Percentiles rank a stretch among this genome's conserved stretches.
These are phyloP conservation scores for Mrakia blollopis DNA, from an alignment of 768 basidiomycete species.

Conservation along the genomic window DNA sequence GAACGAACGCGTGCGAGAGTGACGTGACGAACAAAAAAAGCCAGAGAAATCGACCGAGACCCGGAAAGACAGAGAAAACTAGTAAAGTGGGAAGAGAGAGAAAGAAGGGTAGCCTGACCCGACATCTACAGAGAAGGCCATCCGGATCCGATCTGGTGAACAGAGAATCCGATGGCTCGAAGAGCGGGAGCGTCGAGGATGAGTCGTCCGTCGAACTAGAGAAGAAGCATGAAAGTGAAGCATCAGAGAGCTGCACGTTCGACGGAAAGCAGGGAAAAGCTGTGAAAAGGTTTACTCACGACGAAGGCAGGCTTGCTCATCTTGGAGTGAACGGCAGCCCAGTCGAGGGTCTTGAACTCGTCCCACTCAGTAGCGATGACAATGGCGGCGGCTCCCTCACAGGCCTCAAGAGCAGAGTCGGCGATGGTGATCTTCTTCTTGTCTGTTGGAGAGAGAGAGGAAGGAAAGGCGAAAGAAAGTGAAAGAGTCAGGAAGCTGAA, in stretches of 20 bases:
- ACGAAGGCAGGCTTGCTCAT: slow-evolving; percentile 99
- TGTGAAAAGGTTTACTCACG: slow-evolving; percentile 5
- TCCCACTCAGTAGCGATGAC: slow-evolving; percentile 80
- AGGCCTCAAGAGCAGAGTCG: slow-evolving; percentile 74
- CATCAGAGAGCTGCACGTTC: not conserved
- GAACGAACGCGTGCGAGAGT: too few species aligned
- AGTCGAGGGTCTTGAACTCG: slow-evolving; percentile 89
- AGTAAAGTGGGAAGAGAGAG: too few species aligned
- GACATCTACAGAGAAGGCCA: slow-evolving; percentile 14
- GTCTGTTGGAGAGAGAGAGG: slow-evolving; percentile 51
- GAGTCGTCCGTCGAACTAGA: slow-evolving; percentile 31
- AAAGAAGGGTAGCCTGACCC: too few species aligned
- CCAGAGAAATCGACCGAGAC: too few species aligned
- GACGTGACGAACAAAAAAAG: too few species aligned
- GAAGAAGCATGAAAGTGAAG: not conserved
- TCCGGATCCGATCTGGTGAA: slow-evolving; percentile 26
- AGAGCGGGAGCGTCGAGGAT: slow-evolving; percentile 30
- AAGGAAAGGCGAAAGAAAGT: not conserved
- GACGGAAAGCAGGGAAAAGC: not conserved
- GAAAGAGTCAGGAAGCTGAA: slow-evolving; percentile 20
- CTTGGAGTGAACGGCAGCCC: slow-evolving; percentile 71
- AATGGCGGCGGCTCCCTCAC: slow-evolving; percentile 81
- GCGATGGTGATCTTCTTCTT: slow-evolving; percentile 81
- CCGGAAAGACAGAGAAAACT: too few species aligned
- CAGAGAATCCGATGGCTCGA: slow-evolving; percentile 29